Base-by-base conservation (phyloP, 441 rosid species). In the Breynia disticha region DNA sequence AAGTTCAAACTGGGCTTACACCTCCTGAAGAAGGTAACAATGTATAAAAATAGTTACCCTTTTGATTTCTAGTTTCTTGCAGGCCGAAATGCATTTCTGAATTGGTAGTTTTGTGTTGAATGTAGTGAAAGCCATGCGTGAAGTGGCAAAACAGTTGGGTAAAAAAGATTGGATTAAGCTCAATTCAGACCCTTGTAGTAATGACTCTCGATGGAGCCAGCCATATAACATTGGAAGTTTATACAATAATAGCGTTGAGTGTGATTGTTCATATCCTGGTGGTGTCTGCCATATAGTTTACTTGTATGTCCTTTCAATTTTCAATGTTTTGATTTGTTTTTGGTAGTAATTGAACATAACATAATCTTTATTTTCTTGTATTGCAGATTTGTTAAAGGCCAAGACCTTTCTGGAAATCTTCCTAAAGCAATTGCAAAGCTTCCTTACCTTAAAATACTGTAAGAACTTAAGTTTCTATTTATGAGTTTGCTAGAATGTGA, bases 381-480 rank as follows among this genome's bases (percentile, higher is more conserved):
- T 32, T 21, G 47, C 67, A 76, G 76, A 19, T 15, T 13, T 56
- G 59, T 76, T 24, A 62, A 56, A 56, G 66, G 74, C 37, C 66
- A 60, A 53, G 72, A 68, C 42, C 68, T 76, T 21, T 46, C 57
- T 9, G 78, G 81, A 18, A 62, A 57, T 28, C 74, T 76, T 48
- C 74, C 81, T 1, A 19, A 21, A 20, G 58, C 74, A 38, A 48
- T 76, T 12, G 44, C 52, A 2, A 63, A 68, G 60, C 66, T 76
- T 46, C 73, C 67, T 49, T 54, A 67, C 50, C 66, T 74, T 47
- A 54, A 22, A 21, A 8, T 16, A 11, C 62, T 77, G 76, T 73
- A 56, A 71, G 76, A 13, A 51, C 14, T 46, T 28, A 9, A 3
- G 39, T 28, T 58, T 55, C 20, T 24, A 9, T 41, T 41, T 41